Evolutionary conservation across 2,329 filamentous ascomycete species (phyloP).

Genomic region (Aaosphaeria pasadenensis): DNA sequence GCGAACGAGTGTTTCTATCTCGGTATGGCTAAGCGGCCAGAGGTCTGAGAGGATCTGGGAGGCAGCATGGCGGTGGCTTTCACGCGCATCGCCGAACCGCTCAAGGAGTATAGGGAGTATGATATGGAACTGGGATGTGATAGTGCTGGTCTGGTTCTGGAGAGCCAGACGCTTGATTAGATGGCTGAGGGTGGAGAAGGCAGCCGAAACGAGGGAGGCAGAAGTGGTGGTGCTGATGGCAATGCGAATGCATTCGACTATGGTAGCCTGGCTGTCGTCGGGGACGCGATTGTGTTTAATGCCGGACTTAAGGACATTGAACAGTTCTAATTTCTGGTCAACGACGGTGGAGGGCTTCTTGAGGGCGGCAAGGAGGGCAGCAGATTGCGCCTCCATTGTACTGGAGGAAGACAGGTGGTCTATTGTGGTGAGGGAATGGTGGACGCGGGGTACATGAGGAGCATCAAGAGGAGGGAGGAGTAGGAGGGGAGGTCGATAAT

Average conservation of each 20-base stretch:
- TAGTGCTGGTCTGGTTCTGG: conserved; percentile 73
- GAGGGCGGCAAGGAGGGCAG: conserved; percentile 51
- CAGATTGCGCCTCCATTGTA: conserved; percentile 57
- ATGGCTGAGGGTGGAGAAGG: conserved; percentile 84
- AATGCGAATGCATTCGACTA: conserved; percentile 79
- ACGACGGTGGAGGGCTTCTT: conserved; percentile 64
- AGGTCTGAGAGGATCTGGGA: conserved; percentile 74
- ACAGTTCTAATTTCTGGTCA: conserved; percentile 67
- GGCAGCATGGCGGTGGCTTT: conserved; percentile 75
- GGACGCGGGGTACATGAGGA: conserved; percentile 17
- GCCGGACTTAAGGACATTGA: conserved; percentile 75
- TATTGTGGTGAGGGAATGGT: conserved; percentile 12
- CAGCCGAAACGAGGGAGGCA: conserved; percentile 69
- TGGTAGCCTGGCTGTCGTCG: conserved; percentile 64
- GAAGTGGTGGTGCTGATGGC: conserved; percentile 76
- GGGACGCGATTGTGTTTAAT: conserved; percentile 94
- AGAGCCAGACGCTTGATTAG: conserved; percentile 81
- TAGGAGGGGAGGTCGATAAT: background rate
- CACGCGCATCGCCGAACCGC: conserved; percentile 82
- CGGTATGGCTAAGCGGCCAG: conserved; percentile 64
- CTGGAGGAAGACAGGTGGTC: conserved; percentile 7
- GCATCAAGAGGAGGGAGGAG: background rate
- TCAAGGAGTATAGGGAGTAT: conserved; percentile 77
- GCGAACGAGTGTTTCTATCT: conserved; percentile 78
- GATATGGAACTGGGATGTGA: conserved; percentile 65